phyloP scores from a whole-genome alignment of 2,329 filamentous ascomycete genomes.

The Aspergillus chevalieri region DNA sequence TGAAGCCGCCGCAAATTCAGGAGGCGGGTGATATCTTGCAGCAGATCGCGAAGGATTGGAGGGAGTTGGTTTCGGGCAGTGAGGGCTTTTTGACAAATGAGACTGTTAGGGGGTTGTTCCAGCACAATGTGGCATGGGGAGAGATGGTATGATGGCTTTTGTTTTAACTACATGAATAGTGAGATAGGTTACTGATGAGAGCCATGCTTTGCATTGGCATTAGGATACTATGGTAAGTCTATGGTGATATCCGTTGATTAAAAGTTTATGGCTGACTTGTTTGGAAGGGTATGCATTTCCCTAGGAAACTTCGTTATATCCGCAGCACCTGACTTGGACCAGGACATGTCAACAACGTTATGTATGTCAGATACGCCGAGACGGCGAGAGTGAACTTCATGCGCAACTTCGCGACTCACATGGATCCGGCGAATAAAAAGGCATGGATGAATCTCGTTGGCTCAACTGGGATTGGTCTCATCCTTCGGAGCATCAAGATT shows the following conservation, averaged over 20 bases:
- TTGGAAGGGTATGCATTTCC: conserved; percentile 20
- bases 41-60: conserved; percentile 61
- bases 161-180: neutral
- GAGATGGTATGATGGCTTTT: conserved; percentile 60
- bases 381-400: conserved; percentile 74
- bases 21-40: conserved; percentile 56
- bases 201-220: conserved; percentile 2
- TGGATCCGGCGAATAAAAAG: conserved; percentile 55
- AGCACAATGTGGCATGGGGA: conserved; percentile 70
- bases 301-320: neutral
- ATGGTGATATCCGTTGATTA: neutral
- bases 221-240: conserved; percentile 44
- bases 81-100: conserved; percentile 67
- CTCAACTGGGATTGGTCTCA: conserved; percentile 62
- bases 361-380: conserved; percentile 78
- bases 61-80: conserved; percentile 63
- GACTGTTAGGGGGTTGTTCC: conserved; percentile 56
- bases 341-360: conserved; percentile 82
- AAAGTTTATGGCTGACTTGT: conserved; percentile 5
- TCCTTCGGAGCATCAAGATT: conserved; percentile 70
- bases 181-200: conserved; percentile 14
- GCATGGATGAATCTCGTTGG: conserved; percentile 66
- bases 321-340: conserved; percentile 8
- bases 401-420: conserved; percentile 58
- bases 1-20: conserved; percentile 51